Conservation (phyloP, 306 rosid species). For the Sicyos edulis region DNA sequence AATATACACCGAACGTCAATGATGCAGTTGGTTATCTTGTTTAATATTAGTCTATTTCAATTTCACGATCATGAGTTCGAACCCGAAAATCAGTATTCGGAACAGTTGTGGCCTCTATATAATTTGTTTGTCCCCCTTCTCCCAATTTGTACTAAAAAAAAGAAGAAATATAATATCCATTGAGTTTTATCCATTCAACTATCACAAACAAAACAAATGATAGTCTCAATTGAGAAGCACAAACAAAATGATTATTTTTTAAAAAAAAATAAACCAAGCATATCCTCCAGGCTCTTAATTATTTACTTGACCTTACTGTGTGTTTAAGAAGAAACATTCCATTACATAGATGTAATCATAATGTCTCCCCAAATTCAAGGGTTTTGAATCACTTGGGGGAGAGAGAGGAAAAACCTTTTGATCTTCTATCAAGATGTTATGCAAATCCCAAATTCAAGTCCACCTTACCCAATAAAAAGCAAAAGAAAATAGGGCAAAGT, state of each 20-base stretch:
- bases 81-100: too few species aligned
- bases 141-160: too few species aligned
- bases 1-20: too few species aligned
- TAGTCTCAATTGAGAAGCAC: background rate
- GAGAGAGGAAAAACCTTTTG: conserved; percentile 7
- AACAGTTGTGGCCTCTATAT: too few species aligned
- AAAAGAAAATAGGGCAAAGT: background rate
- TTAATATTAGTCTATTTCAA: too few species aligned
- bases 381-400: conserved; percentile 28
- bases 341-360: conserved; percentile 43
- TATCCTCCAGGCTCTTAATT: background rate
- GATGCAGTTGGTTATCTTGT: too few species aligned
- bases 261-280: conserved; percentile 4
- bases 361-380: conserved; percentile 42
- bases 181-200: background rate
- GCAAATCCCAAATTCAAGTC: conserved; percentile 13
- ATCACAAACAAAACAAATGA: background rate
- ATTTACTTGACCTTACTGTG: background rate
- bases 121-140: too few species aligned
- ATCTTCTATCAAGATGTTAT: background rate
- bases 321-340: conserved; percentile 20
- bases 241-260: background rate
- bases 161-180: background rate
- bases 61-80: too few species aligned
- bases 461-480: conserved; percentile 3